Evolutionary conservation across 257 asterid genomes (phyloP).

Genomic region (Eustoma russellianum): DNA sequence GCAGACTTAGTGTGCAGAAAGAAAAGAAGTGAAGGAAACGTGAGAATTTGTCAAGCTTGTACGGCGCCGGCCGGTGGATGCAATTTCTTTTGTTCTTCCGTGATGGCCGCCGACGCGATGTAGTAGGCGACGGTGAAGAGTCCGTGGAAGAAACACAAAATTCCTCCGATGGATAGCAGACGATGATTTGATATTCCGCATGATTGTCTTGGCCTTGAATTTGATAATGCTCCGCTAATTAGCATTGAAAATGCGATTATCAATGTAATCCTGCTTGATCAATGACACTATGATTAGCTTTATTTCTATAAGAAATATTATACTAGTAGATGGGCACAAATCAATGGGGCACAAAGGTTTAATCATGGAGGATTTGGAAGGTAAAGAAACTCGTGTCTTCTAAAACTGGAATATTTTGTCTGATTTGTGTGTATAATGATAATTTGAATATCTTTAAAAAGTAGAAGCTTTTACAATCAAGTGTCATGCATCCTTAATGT

Average conservation of each 20-base stretch:
- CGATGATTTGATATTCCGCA: conserved; percentile 48
- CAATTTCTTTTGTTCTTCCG: conserved; percentile 29
- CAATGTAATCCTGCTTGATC: conserved; percentile 32
- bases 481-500: too few species aligned
- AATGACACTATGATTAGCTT: background rate
- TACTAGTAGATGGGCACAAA: background rate
- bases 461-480: too few species aligned
- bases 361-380: background rate
- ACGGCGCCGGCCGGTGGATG: conserved; percentile 21
- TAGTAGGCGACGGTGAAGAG: conserved; percentile 47
- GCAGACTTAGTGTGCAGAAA: too few species aligned
- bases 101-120: conserved; percentile 38
- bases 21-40: too few species aligned
- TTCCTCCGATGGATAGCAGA: conserved; percentile 53
- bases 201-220: conserved; percentile 36
- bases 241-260: conserved; percentile 45
- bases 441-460: too few species aligned
- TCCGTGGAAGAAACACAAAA: conserved; percentile 58
- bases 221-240: conserved; percentile 34
- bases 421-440: too few species aligned
- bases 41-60: background rate
- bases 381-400: too few species aligned
- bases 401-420: too few species aligned
- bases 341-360: background rate
- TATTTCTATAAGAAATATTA: too few species aligned